Conservation (phyloP, 805 yeast genomes). For the Lipomyces starkeyi region DNA sequence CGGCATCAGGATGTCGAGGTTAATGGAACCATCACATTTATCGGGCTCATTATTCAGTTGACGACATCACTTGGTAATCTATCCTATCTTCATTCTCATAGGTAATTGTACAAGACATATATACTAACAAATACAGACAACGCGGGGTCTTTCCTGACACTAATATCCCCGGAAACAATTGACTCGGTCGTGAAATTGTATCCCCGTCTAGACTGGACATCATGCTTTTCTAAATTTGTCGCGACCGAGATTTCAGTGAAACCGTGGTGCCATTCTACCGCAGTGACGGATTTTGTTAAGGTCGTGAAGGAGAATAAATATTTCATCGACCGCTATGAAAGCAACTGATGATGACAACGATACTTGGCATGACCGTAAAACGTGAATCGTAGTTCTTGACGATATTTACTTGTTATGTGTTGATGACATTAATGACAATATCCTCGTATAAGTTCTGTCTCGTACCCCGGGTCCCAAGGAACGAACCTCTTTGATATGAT, state of each 20-base stretch:
- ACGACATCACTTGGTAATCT: slow-evolving; percentile 38
- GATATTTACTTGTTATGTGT: background rate
- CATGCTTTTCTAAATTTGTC: slow-evolving; percentile 37
- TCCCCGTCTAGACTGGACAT: slow-evolving; percentile 38
- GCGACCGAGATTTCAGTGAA: slow-evolving; percentile 35
- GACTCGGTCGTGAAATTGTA: slow-evolving; percentile 30
- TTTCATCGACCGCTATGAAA: slow-evolving; percentile 17
- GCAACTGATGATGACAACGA: background rate
- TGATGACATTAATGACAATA: no score
- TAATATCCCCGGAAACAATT: slow-evolving; percentile 35
- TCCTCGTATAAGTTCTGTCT: background rate
- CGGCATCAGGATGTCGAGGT: slow-evolving; percentile 40
- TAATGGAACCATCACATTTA: slow-evolving; percentile 35
- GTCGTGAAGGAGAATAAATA: slow-evolving; percentile 19
- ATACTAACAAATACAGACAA: slow-evolving; percentile 3
- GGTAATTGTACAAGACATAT: no score
- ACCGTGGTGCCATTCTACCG: slow-evolving; percentile 41
- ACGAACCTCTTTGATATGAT: no score
- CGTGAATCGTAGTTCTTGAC: no score
- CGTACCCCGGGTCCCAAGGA: no score
- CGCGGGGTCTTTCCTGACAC: slow-evolving; percentile 8
- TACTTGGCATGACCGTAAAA: background rate
- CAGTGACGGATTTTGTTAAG: slow-evolving; percentile 21
- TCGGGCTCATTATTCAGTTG: slow-evolving; percentile 38
- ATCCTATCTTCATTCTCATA: background rate